Base-by-base conservation (phyloP, 176 grass and related monocot species). In the Tillandsia fasciculata region DNA sequence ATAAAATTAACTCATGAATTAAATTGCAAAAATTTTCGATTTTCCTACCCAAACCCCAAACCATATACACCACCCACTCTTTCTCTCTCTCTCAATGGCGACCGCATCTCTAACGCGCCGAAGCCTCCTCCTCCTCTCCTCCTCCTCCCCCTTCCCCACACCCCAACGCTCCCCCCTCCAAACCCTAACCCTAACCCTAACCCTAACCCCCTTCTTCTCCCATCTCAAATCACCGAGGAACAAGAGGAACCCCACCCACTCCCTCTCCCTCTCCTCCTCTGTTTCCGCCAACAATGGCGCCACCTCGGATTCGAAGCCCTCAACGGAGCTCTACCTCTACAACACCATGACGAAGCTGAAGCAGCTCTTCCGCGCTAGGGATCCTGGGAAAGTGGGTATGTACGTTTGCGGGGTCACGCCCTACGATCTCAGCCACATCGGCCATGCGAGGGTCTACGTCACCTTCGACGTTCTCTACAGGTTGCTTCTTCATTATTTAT, bases 351-450 rank as follows among this genome's bases (percentile, higher is more conserved):
- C 67, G 48, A 83, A 73, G 69, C 67, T 33, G 72, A 97, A 87
- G 83, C 86, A 87, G 74, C 81, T 24, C 27, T 97, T 97, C 33
- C 74, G 64, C 23, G 76, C 93, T 0, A 81, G 83, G 54, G 79
- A 67, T 26, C 78, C 83, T 28, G 72, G 66, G 14, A 81, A 80
- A 73, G 88, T 89, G 49, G 85, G 92, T 56, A 96, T 96, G 92
- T 96, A 96, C 80, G 92, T 96, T 14, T 96, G 92, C 65, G 92
- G 92, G n/a, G 83, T 96, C 70, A 96, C 92, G 53, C 73, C 88
- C 18, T 96, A 96, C 70, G 92, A 96, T 77, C 76, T 88, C 88
- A 91, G 92, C 73, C 92, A 96, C 75, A 87, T 96, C 74, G 92
- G 92, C 18, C 92, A 96, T 72, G 92, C 92, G 22, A 79, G 92